phyloP scores from a whole-genome alignment of 371 early-diverging fungal species.

The Smittium mucronatum region DNA sequence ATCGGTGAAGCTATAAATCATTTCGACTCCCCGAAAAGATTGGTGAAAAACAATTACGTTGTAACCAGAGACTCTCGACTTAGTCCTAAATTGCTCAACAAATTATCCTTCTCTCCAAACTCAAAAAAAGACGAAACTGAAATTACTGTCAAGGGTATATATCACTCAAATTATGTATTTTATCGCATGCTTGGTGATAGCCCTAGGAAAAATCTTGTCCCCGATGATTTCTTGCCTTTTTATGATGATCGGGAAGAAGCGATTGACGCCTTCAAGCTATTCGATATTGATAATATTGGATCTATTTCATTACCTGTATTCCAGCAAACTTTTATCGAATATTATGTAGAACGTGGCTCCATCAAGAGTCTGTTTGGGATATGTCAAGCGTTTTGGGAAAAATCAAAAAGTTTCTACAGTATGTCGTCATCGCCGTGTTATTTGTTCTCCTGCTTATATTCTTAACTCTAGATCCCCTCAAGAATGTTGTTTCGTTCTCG shows the following conservation, averaged over 20 bases:
- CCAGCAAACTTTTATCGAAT: constrained; percentile 43
- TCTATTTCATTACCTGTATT: constrained; percentile 49
- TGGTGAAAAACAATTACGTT: background rate
- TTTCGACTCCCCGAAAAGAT: background rate
- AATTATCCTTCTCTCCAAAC: background rate
- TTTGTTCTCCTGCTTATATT: constrained; percentile 34
- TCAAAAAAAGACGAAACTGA: background rate
- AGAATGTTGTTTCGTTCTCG: constrained; percentile 35
- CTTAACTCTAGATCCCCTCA: constrained; percentile 49
- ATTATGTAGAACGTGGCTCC: constrained; percentile 49
- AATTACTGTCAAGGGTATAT: background rate
- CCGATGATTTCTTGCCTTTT: background rate
- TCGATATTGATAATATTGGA: constrained; percentile 59
- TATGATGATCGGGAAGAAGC: constrained; percentile 39
- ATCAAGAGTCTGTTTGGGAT: constrained; percentile 49
- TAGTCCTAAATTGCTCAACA: background rate
- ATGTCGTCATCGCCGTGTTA: constrained; percentile 35
- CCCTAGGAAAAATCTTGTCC: background rate
- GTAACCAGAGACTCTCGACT: background rate
- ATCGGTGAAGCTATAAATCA: background rate
- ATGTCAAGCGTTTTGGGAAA: constrained; percentile 57
- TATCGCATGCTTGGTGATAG: background rate
- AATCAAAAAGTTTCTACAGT: constrained; percentile 45
- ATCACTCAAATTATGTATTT: background rate
- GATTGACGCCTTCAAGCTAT: constrained; percentile 49